A percentile compares a stretch with the other conserved stretches of the same genome.
These are phyloP conservation scores for Marchantia polymorpha DNA, from an alignment of 225 moss, liverwort and hornwort species.

Conservation along the genomic window DNA sequence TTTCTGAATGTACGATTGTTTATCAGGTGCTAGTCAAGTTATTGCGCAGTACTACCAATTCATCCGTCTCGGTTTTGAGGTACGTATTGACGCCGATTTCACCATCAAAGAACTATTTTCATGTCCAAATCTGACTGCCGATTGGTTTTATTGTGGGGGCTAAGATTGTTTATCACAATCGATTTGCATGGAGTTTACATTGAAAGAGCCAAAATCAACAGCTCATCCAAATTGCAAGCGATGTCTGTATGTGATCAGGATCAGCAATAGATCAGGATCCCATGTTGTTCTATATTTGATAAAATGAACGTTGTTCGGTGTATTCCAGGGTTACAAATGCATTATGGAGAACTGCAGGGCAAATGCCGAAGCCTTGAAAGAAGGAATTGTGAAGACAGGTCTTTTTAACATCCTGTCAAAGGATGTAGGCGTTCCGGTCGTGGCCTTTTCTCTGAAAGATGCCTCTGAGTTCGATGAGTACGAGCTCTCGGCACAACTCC, in stretches of 20 bases:
- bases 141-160: not conserved
- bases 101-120: too few species aligned
- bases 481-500: conserved; percentile 58
- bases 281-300: too few species aligned
- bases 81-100: not conserved
- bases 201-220: too few species aligned
- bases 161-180: not conserved
- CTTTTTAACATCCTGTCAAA: conserved; percentile 68
- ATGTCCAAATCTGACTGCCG: too few species aligned
- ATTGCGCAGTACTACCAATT: conserved; percentile 95
- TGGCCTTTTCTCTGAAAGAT: conserved; percentile 67
- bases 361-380: conserved; percentile 47
- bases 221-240: too few species aligned
- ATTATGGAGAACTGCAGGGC: conserved; percentile 62
- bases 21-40: conserved; percentile 80
- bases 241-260: too few species aligned
- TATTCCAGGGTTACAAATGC: conserved; percentile 61
- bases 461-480: conserved; percentile 52
- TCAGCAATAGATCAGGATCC: too few species aligned
- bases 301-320: not conserved
- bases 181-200: not conserved
- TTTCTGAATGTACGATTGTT: not conserved
- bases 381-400: conserved; percentile 46
- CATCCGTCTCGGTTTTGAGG: conserved; percentile 70
- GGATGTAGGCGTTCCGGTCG: conserved; percentile 58